Evolutionary conservation across 495 filamentous ascomycete genomes (phyloP), one percentile per base, ranked within the genome.

Genomic region (Xylaria telfairii): DNA sequence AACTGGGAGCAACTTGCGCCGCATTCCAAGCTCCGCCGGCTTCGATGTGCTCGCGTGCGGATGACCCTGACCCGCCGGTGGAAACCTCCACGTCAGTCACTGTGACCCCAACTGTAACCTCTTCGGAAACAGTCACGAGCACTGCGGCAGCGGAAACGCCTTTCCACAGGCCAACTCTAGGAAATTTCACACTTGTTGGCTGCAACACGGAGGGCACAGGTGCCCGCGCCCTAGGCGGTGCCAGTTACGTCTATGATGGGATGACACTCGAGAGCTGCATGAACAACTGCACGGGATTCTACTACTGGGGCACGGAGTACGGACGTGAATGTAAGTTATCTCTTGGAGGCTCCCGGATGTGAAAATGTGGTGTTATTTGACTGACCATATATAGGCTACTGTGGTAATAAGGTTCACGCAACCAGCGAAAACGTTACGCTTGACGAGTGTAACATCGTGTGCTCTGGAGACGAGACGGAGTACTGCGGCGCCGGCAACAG

Each of bases 251-350:
- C n/a, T 83, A 82, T 65, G 82, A 87, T 72, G 73, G 72, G 10
- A 87, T 87, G 85, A 87, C 84, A 2, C 72, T 87, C 10, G 84
- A 87, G 72, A 71, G 71, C 1, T 88, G 85, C 74, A 82, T 81
- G 72, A 61, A 65, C 10, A 83, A 81, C 71, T 88, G 86, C 77
- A 78, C 79, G 5, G 83, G 78, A 1, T 88, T 78, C 67, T 75
- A 77, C 34, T 83, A 81, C 63, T 87, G 81, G 76, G 85, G 82
- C 0, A 80, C 81, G 13, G 86, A 88, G 73, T 87, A 84, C 68
- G 82, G 80, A 5, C 72, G 84, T 51, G 83, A 87, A 68, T 87
- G 85, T 77, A 72, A 80, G 74, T 79, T 75, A 66, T 34, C 34
- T 26, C 46, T 19, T n/a, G 24, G n/a, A 28, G 3, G 32, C 41